Evolutionary conservation across 2,329 filamentous ascomycete species (phyloP).

Genomic region (Penicillium oxalicum): DNA sequence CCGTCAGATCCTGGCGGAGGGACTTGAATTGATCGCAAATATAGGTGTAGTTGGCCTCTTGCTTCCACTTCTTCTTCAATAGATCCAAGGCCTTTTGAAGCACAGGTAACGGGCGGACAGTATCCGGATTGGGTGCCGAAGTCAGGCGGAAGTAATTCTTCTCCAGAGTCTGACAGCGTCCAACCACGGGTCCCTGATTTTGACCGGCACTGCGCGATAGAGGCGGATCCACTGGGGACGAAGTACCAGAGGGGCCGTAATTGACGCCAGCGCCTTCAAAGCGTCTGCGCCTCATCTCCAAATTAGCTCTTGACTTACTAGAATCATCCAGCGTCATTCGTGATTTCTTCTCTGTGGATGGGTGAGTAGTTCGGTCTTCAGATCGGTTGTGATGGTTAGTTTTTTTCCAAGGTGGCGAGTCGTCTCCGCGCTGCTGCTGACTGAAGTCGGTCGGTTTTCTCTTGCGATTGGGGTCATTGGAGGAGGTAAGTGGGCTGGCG

Average conservation of each 20-base stretch:
- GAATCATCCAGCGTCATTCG: conserved; percentile 48
- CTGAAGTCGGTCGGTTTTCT: conserved; percentile 68
- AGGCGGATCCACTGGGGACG: conserved; percentile 45
- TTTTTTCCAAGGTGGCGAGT: conserved; percentile 67
- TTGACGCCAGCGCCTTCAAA: conserved; percentile 57
- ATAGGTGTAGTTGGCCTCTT: conserved; percentile 90
- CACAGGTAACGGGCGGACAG: conserved; percentile 76
- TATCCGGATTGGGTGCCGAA: conserved; percentile 77
- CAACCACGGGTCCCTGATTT: conserved; percentile 66
- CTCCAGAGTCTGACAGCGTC: conserved; percentile 75
- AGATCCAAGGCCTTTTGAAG: conserved; percentile 79
- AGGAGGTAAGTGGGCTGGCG: conserved; percentile 21
- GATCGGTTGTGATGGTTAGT: conserved; percentile 58
- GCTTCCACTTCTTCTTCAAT: conserved; percentile 89
- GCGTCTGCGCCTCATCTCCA: conserved; percentile 84
- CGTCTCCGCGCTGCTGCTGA: conserved; percentile 46
- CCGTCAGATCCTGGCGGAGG: conserved; percentile 92
- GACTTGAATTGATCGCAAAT: conserved; percentile 99
- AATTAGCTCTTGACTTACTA: conserved; percentile 85
- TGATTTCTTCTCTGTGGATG: conserved; percentile 47
- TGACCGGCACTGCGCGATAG: conserved; percentile 40
- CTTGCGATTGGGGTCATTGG: conserved; percentile 56
- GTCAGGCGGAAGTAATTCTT: conserved; percentile 95
- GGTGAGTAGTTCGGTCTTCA: conserved; percentile 69
- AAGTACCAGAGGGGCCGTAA: conserved; percentile 35